Percentiles rank a stretch among this genome's conserved stretches.
Evolutionary conservation across 1,284 basidiomycete genomes (phyloP).

Genomic region (Termitomyces sp.): DNA sequence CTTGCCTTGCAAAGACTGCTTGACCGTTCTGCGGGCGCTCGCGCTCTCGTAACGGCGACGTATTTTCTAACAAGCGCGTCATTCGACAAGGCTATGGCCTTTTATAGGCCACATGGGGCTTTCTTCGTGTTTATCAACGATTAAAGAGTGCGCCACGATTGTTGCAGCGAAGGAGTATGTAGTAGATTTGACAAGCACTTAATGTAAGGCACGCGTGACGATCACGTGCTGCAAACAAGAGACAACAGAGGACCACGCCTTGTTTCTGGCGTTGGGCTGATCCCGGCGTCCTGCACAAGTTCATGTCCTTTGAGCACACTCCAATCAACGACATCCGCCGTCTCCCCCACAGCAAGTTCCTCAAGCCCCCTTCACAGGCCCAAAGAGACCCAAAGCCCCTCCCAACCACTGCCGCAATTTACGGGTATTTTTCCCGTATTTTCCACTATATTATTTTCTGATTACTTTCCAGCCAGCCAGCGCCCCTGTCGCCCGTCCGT

Average conservation of each 20-base stretch:
- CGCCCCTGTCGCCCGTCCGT: conserved; percentile 33
- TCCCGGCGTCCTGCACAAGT: conserved; percentile 19
- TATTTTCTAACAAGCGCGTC: neutral
- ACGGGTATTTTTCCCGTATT: conserved; percentile 42
- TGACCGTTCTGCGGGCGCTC: neutral
- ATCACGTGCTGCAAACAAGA: conserved; percentile 3
- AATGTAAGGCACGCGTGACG: too few species aligned
- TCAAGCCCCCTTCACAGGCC: conserved; percentile 45
- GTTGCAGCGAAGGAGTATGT: neutral
- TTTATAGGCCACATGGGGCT: too few species aligned
- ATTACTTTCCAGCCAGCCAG: conserved; percentile 44
- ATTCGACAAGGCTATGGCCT: neutral
- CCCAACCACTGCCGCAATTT: conserved; percentile 57
- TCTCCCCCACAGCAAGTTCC: conserved; percentile 72
- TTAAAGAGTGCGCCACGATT: too few species aligned
- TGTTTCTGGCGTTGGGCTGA: neutral
- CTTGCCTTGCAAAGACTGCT: neutral
- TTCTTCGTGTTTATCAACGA: too few species aligned
- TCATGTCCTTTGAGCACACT: conserved; percentile 81
- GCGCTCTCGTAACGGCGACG: neutral
- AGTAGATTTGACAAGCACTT: neutral
- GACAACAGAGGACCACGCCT: conserved; percentile 11
- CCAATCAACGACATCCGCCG: conserved; percentile 79
- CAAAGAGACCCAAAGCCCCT: conserved; percentile 33
- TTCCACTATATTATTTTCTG: conserved; percentile 18